These are phyloP conservation scores for Candida freyschussii DNA, from an alignment of 1,139 yeast species.

Conservation along the genomic window DNA sequence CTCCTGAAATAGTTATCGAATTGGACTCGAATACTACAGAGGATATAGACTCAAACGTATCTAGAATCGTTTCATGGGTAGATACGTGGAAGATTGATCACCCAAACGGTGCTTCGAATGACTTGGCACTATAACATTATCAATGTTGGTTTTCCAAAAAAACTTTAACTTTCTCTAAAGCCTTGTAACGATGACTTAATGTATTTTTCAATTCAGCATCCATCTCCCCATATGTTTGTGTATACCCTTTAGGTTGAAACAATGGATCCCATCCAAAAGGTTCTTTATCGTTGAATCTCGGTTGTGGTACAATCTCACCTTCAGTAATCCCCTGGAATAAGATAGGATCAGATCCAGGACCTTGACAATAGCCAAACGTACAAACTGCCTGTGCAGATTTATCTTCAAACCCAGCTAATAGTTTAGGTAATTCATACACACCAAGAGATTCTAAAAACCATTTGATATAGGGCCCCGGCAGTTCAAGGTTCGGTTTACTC, in stretches of 20 bases:
- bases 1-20: conserved; percentile 75
- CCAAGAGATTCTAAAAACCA: conserved; percentile 83
- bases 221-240: conserved; percentile 90
- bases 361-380: conserved; percentile 87
- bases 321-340: conserved; percentile 82
- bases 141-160: conserved; percentile 35
- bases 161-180: conserved; percentile 65
- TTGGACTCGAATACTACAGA: conserved; percentile 67
- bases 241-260: conserved; percentile 70
- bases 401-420: conserved; percentile 77
- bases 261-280: conserved; percentile 95
- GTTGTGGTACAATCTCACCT: conserved; percentile 64
- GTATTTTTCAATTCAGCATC: conserved; percentile 66
- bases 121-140: conserved; percentile 16
- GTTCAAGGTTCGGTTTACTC: conserved; percentile 43
- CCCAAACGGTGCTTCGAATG: conserved; percentile 41
- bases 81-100: conserved; percentile 60
- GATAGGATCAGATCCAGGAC: conserved; percentile 65
- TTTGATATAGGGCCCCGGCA: conserved; percentile 92
- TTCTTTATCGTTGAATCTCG: conserved; percentile 59
- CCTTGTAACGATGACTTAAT: conserved; percentile 83
- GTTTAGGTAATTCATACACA: conserved; percentile 64
- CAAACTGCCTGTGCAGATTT: conserved; percentile 86
- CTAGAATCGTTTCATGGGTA: conserved; percentile 69
- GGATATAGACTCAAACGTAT: conserved; percentile 76